Percentiles rank a stretch among this genome's conserved stretches.
Conservation (phyloP, 805 yeast genomes). For the Kodamaea jinghongensis region DNA sequence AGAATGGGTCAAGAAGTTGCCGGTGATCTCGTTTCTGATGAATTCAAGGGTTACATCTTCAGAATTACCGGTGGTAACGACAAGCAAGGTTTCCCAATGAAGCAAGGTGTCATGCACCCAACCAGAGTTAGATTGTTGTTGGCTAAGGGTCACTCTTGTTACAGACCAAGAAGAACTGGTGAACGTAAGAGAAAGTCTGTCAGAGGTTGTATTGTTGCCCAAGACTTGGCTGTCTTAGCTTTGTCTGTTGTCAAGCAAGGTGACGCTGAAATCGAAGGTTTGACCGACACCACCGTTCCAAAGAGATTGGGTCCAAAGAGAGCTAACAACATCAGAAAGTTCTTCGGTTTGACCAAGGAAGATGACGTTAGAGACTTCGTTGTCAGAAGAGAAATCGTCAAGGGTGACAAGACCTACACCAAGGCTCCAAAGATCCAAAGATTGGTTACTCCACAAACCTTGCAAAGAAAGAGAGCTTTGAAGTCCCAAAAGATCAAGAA, state of each 20-base stretch:
- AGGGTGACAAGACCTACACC: slow-evolving; percentile 98
- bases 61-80: slow-evolving; percentile 99
- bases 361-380: slow-evolving; percentile 83
- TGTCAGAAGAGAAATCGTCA: slow-evolving; percentile 96
- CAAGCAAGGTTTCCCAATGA: slow-evolving; percentile 99
- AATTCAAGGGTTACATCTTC: slow-evolving; percentile 98
- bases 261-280: slow-evolving; percentile 92
- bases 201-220: slow-evolving; percentile 98
- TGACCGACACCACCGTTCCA: slow-evolving; percentile 92
- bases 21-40: slow-evolving; percentile 97
- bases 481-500: slow-evolving; percentile 90
- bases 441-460: slow-evolving; percentile 97
- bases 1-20: slow-evolving; percentile 99
- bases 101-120: slow-evolving; percentile 99
- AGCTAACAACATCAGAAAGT: slow-evolving; percentile 99
- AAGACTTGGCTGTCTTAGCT: slow-evolving; percentile 94
- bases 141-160: slow-evolving; percentile 93
- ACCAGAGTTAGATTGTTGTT: slow-evolving; percentile 97
- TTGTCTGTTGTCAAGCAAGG: slow-evolving; percentile 96
- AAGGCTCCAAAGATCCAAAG: slow-evolving; percentile 99
- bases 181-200: slow-evolving; percentile 99
- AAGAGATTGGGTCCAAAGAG: slow-evolving; percentile 99
- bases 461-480: slow-evolving; percentile 98
- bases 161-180: slow-evolving; percentile 99
- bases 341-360: slow-evolving; percentile 96